Evolutionary conservation across 257 asterid species (phyloP), one percentile per base, ranked within the genome.

Genomic region (Mitragyna speciosa): DNA sequence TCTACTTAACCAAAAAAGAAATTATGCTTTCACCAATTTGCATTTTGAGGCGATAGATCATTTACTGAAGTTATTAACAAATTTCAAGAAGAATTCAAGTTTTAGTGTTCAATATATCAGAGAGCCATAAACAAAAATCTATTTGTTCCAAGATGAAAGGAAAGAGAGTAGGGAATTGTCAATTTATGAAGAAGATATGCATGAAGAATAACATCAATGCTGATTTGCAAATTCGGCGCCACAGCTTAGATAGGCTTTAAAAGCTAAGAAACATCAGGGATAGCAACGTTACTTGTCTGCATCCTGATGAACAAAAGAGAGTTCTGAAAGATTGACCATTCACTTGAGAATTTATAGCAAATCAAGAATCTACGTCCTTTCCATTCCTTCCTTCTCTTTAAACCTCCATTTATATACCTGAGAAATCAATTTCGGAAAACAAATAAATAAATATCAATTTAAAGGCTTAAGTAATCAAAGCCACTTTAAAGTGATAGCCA

Each of bases 401-500:
- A 52, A 52, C 17, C 59, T 52, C 12, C 24, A 52, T 52, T 2
- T 71, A 12, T 65, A 26, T 9, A 30, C 49, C 12, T 63, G 39
- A 26, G 31, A 26, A 11, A 28, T 64, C 22, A 64, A 30, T 28
- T 64, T 28, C 41, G 12, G 14, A 8, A 16, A 41, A 15, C 0
- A 0, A 3, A 14, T 4, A 28, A 28, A 28, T 0, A 45, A 76
- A 12, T 28, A 20, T 26, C 7, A 36, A 4, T 36, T 1, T 1
- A 47, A n/a, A 75, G 20, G 30, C 12, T 12, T 67, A 26, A 17
- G 70, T 39, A 22, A n/a, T 54, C 56, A 69, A 33, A 9, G 41
- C 39, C 56, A 68, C 73, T 76, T 76, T 64, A 64, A 76, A 76
- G 73, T 64, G 80, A 76, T 64, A 64, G 73, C 64, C 45, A 26